Base-by-base conservation (phyloP, 1,139 yeast species). In the Pneumocystis murina region DNA sequence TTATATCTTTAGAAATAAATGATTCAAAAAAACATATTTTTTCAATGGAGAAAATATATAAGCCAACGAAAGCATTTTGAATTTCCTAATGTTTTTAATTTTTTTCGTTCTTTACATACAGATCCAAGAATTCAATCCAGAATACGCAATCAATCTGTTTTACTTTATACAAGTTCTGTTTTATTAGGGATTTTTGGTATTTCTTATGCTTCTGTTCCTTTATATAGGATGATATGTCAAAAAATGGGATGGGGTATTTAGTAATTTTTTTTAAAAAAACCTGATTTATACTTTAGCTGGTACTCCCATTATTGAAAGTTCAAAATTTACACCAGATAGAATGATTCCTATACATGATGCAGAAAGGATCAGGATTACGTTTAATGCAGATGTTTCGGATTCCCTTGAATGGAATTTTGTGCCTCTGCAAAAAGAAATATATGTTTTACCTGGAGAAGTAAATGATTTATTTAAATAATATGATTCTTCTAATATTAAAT, bases 391-490 rank as follows among this genome's bases (percentile, higher is more conserved):
- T 73, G 89, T 94, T 0, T 87, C 96, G 0, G 88, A 92, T 17
- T 81, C 88, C 59, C 79, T 94, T 69, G 98, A 98, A 3, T 94
- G 99, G 99, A 86, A 84, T 69, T 92, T 94, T 75, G 83, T 85
- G 28, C 98, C 99, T 10, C 92, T 89, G 73, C 98, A 92, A 73
- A 79, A 94, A 68, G 96, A 91, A 74, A 98, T 94, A 5, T 84
- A 84, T 70, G 88, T 94, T 28, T 84, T 90, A 16, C 99, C 99
- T 0, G 99, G 99, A 30, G 99, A 94, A 74, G 55, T 48, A 48
- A 48, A 48, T 48, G 24, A 20, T 20, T 8, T 8, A 48, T 48
- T 17, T 48, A 48, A 48, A 10, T 48, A 3, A 24, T 24, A 12
- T 48, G 12, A 10, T 24, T 48, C 14, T 48, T 48, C 55, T 48